These are phyloP conservation scores for Stromatinia cepivora DNA, from an alignment of 2,329 filamentous ascomycete species.

Conservation along the genomic window DNA sequence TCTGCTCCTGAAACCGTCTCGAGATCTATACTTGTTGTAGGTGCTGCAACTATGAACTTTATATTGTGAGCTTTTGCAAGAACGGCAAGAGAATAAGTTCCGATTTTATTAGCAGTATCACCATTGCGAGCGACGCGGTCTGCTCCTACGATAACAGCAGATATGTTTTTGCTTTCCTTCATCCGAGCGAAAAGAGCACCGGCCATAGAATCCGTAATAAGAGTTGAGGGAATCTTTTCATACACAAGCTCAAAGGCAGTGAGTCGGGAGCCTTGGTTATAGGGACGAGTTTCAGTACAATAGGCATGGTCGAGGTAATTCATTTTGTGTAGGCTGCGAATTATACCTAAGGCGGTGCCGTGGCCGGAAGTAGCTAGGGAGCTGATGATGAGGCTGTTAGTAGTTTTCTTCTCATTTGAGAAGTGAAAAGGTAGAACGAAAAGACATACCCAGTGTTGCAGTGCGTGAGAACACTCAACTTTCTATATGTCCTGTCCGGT, in stretches of 20 bases:
- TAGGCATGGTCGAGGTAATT: constrained; percentile 76
- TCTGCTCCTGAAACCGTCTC: constrained; percentile 72
- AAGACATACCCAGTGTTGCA: constrained; percentile 83
- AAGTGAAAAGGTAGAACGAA: background rate
- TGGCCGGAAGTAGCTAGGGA: constrained; percentile 97
- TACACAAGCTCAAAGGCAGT: constrained; percentile 97
- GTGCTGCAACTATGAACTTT: constrained; percentile 93
- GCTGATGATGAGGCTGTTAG: constrained; percentile 44
- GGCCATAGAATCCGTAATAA: constrained; percentile 97
- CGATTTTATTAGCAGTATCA: constrained; percentile 98
- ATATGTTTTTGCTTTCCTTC: constrained; percentile 65
- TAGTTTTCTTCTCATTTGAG: background rate
- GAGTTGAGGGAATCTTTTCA: constrained; percentile 84
- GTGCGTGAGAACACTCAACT: constrained; percentile 86
- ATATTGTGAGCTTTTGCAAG: constrained; percentile 83
- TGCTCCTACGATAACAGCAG: constrained; percentile 88
- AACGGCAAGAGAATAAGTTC: constrained; percentile 91
- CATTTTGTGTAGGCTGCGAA: constrained; percentile 73
- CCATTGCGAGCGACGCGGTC: constrained; percentile 95
- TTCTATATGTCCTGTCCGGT: constrained; percentile 50
- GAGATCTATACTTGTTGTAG: constrained; percentile 90
- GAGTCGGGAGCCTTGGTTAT: constrained; percentile 94
- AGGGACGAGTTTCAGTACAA: constrained; percentile 95
- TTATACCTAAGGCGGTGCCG: constrained; percentile 91
- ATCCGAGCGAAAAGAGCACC: constrained; percentile 72